Conservation (phyloP, 2,329 filamentous ascomycete genomes). For the Fusarium lateritium region DNA sequence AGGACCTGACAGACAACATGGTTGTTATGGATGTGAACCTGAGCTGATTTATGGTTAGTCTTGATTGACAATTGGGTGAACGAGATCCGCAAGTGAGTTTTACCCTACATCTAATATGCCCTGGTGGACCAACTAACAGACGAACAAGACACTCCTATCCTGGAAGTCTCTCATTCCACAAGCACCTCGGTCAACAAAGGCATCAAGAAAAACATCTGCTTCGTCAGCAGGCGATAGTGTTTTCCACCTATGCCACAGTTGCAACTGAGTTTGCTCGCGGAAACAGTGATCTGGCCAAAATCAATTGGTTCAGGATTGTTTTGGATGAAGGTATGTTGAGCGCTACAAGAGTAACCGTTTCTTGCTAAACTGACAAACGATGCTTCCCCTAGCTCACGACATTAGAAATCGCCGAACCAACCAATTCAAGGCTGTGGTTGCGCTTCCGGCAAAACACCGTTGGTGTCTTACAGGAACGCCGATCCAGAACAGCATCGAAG, state of each 20-base stretch:
- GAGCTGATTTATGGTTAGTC: not conserved
- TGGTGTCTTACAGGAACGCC: not conserved
- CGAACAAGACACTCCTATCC: not conserved
- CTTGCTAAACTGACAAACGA: too few species aligned
- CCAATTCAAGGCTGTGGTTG: not conserved
- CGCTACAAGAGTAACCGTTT: too few species aligned
- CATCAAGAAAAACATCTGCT: not conserved
- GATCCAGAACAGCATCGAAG: not conserved
- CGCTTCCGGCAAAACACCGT: not conserved
- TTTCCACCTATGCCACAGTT: not conserved
- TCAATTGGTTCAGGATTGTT: not conserved
- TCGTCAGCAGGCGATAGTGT: not conserved
- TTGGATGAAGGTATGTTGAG: rapidly evolving
- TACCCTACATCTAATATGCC: not conserved
- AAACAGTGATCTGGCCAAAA: not conserved
- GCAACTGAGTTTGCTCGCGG: not conserved
- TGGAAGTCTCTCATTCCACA: too few species aligned
- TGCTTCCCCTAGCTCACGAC: not conserved
- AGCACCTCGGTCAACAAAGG: not conserved
- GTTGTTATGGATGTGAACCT: too few species aligned
- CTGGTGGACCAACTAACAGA: too few species aligned
- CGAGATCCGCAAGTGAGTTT: rapidly evolving
- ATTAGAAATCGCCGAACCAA: not conserved
- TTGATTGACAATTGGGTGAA: not conserved
- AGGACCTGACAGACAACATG: not conserved